Conservation (phyloP, 768 basidiomycete genomes). For the Galerina sulciceps region DNA sequence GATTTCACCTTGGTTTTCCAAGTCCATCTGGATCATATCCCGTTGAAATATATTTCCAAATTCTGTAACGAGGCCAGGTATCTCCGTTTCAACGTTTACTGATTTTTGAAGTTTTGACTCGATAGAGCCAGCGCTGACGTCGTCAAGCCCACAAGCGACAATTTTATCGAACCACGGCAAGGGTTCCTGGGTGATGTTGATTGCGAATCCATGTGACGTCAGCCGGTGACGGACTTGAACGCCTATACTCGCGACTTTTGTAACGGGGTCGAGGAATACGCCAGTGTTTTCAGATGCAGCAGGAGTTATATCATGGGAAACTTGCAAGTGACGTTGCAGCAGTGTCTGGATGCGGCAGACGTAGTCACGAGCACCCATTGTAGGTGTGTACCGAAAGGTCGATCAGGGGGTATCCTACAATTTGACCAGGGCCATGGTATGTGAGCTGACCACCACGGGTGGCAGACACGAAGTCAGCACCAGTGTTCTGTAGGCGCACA, state of each 20-base stretch:
- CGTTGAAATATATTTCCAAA: constrained; percentile 55
- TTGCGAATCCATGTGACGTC: constrained; percentile 92
- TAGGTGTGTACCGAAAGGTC: constrained; percentile 82
- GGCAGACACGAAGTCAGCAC: constrained; percentile 87
- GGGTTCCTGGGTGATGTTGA: constrained; percentile 88
- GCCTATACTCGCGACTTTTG: constrained; percentile 94
- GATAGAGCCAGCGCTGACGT: constrained; percentile 79
- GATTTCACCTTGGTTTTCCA: constrained; percentile 48
- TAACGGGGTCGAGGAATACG: constrained; percentile 78
- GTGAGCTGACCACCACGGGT: constrained; percentile 92
- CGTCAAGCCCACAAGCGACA: constrained; percentile 88
- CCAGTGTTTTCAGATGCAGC: constrained; percentile 83
- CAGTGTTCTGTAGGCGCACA: constrained; percentile 67
- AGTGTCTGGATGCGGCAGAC: constrained; percentile 81
- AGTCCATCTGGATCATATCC: constrained; percentile 47
- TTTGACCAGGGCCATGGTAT: constrained; percentile 96
- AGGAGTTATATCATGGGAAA: constrained; percentile 60
- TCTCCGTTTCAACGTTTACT: constrained; percentile 52
- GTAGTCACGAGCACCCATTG: constrained; percentile 77
- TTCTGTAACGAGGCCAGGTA: constrained; percentile 49
- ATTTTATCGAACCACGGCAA: constrained; percentile 84
- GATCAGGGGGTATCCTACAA: constrained; percentile 93
- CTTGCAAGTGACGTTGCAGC: constrained; percentile 64
- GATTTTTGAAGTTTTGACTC: constrained; percentile 44
- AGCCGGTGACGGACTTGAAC: constrained; percentile 95